Base-by-base conservation (phyloP, 2,329 filamentous ascomycete species). In the Helminthosporium solani region DNA sequence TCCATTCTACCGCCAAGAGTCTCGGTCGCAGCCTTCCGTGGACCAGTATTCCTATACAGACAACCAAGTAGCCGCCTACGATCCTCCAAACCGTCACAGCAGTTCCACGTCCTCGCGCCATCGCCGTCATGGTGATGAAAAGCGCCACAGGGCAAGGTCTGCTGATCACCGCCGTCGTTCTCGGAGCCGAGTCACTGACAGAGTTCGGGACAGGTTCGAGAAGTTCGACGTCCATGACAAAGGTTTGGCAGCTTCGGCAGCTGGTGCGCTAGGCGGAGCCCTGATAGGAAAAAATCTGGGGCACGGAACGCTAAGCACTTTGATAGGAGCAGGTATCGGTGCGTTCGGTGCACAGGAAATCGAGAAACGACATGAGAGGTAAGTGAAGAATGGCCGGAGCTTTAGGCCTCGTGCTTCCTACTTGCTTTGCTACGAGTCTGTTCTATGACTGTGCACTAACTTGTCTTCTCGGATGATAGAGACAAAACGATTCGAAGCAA, bases 201-300 rank as follows among this genome's bases (percentile, higher is more conserved):
- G 61, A 57, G 47, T 68, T 49, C 64, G 65, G 52, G 64, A 58
- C 50, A 69, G 64, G 52, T 66, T 69, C 49, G 67, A 68, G 36
- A 53, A 54, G 39, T 58, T 68, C 50, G 63, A 67, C 46, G 33
- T 61, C 50, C 58, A 60, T 28, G 65, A 67, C 23, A 61, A 58
- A 48, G 57, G 57, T 46, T 49, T 69, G 52, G 63, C 63, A 37
- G 66, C 67, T 53, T 62, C 63, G 44, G 57, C 66, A 56, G 66
- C 59, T 61, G 67, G 67, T 67, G 67, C 66, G 62, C 67, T 70
- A 56, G 67, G 62, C 34, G 67, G 67, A 47, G 67, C 66, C 39
- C 45, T 70, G 42, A 63, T 64, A 20, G 66, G 64, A 28, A 64
- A 57, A 35, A 49, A 56, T 44, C 42, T 67, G 40, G 64, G 65